Conservation (phyloP, 345 rosid genomes). For the Ceriops decandra region DNA sequence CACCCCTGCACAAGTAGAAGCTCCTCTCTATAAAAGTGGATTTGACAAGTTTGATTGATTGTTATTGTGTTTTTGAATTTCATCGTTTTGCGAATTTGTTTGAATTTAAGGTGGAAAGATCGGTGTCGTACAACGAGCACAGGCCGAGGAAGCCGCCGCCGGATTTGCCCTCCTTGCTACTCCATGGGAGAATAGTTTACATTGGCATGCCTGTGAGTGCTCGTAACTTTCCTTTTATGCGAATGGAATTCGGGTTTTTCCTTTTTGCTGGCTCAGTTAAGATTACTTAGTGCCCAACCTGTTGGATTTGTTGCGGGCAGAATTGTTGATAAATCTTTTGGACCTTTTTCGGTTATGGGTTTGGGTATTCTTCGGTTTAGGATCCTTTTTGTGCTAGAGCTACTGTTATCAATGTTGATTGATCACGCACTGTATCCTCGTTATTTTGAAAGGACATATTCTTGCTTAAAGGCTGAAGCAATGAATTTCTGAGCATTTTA, state of each 20-base stretch:
- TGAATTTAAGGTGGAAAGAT: constrained; percentile 56
- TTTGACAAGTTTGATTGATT: neutral
- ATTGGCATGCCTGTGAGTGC: constrained; percentile 87
- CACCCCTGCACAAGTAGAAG: constrained; percentile 63
- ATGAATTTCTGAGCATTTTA: neutral
- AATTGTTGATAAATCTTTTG: too few species aligned
- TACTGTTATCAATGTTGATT: too few species aligned
- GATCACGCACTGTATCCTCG: too few species aligned
- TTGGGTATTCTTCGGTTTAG: too few species aligned
- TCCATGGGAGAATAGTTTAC: constrained; percentile 72
- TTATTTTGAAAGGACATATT: neutral
- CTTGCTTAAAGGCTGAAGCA: neutral
- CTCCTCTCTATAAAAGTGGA: neutral
- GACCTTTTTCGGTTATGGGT: too few species aligned
- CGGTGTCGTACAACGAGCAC: constrained; percentile 55
- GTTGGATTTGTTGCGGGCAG: too few species aligned
- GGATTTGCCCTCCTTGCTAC: constrained; percentile 75
- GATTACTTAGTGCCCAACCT: too few species aligned
- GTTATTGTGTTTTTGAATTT: neutral
- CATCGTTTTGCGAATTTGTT: neutral
- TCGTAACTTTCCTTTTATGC: neutral
- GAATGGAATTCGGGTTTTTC: too few species aligned
- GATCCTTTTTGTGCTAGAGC: neutral
- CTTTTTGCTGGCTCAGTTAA: too few species aligned
- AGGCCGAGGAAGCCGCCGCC: constrained; percentile 69